These are phyloP conservation scores for Fusarium verrucosum DNA, from an alignment of 2,329 filamentous ascomycete genomes.

Conservation along the genomic window DNA sequence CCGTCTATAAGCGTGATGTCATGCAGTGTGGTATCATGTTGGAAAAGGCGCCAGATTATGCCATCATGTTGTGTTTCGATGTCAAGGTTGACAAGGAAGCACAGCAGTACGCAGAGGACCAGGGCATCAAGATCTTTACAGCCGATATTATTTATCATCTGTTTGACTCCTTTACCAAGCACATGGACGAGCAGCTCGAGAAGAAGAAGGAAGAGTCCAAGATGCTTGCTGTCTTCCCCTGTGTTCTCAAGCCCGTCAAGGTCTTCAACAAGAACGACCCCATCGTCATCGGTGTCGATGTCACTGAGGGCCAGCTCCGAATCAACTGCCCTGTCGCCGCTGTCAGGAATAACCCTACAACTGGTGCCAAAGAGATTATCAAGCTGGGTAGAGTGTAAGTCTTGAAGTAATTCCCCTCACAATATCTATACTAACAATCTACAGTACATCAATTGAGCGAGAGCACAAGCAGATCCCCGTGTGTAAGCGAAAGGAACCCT, in stretches of 20 bases:
- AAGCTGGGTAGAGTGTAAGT: slow-evolving; percentile 92
- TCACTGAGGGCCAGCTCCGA: slow-evolving; percentile 86
- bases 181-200: slow-evolving; percentile 87
- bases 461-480: slow-evolving; percentile 94
- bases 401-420: neutral
- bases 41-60: slow-evolving; percentile 92
- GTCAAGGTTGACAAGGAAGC: slow-evolving; percentile 99
- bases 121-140: slow-evolving; percentile 97
- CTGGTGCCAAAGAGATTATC: slow-evolving; percentile 84
- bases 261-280: slow-evolving; percentile 99
- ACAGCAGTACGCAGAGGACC: slow-evolving; percentile 86
- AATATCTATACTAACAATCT: slow-evolving; percentile 47
- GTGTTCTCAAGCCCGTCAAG: slow-evolving; percentile 86
- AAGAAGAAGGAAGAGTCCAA: slow-evolving; percentile 97
- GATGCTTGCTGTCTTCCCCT: slow-evolving; percentile 95
- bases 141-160: slow-evolving; percentile 99
- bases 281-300: slow-evolving; percentile 95
- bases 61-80: slow-evolving; percentile 99
- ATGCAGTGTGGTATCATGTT: slow-evolving; percentile 96
- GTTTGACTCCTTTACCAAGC: slow-evolving; percentile 95
- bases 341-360: slow-evolving; percentile 82
- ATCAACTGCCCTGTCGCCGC: slow-evolving; percentile 90
- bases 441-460: slow-evolving; percentile 92
- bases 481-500: slow-evolving; percentile 97
- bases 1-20: slow-evolving; percentile 97